A percentile compares a stretch with the other conserved stretches of the same genome.
Conservation (phyloP, 768 basidiomycete species). For the Dacryopinax spathularia region DNA sequence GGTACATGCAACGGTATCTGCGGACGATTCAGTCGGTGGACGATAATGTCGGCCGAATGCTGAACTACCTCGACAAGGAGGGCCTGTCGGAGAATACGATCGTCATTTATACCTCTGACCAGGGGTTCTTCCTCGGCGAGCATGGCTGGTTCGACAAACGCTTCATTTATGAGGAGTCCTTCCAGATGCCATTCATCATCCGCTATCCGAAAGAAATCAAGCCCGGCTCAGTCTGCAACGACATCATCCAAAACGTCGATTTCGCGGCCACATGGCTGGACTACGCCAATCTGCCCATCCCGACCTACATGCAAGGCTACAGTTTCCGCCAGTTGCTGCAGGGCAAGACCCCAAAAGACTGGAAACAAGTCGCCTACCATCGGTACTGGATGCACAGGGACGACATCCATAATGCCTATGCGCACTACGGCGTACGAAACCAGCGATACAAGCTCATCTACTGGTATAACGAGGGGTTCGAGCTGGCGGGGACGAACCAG, state of each 20-base stretch:
- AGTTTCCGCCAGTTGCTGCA: constrained; percentile 6
- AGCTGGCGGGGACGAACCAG: constrained; percentile 7
- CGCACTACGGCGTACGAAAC: constrained; percentile 13
- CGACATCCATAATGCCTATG: constrained; percentile 10
- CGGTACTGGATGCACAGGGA: constrained; percentile 11
- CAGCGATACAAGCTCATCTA: constrained; percentile 17
- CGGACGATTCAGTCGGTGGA: constrained; percentile 15
- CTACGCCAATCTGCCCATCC: not conserved
- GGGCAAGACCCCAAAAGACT: not conserved
- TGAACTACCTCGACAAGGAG: constrained; percentile 12
- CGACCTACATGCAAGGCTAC: constrained; percentile 11
- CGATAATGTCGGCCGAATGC: constrained; percentile 14
- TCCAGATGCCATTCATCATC: constrained; percentile 12
- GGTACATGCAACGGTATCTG: constrained; percentile 18
- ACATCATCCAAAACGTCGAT: constrained; percentile 12
- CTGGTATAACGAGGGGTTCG: constrained; percentile 14
- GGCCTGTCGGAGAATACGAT: constrained; percentile 13
- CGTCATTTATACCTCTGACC: constrained; percentile 15
- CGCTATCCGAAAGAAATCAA: constrained; percentile 5
- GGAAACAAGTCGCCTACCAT: constrained; percentile 9
- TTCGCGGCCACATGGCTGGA: constrained; percentile 12
- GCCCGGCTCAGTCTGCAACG: constrained; percentile 8
- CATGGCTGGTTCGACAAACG: constrained; percentile 18
- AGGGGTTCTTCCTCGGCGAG: constrained; percentile 16
- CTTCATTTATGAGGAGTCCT: constrained; percentile 14